Conservation (phyloP, 257 asterid species). For the Nicotiana attenuata region DNA sequence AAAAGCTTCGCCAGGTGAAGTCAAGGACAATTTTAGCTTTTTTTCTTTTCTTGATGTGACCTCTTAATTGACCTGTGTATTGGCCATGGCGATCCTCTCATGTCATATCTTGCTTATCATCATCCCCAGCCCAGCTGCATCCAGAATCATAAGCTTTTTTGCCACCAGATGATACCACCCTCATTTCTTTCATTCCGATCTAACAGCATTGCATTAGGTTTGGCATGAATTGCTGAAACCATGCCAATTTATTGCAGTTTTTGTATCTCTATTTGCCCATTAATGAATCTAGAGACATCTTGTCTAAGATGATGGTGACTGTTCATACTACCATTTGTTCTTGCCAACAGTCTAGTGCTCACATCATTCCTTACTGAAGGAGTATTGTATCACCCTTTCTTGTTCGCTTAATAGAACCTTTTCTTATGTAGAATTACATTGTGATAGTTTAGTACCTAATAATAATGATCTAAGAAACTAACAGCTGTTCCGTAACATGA, state of each 20-base stretch:
- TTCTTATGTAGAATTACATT: neutral
- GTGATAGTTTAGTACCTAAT: neutral
- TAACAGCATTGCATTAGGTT: neutral
- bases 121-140: neutral
- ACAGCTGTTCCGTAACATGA: neutral
- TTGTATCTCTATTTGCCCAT: neutral
- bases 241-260: slow-evolving; percentile 1
- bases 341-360: neutral
- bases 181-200: neutral
- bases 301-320: neutral
- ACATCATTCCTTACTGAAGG: neutral
- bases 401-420: neutral
- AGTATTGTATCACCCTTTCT: neutral
- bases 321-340: neutral
- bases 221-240: neutral
- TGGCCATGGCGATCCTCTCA: neutral
- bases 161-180: neutral
- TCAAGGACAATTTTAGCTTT: slow-evolving; percentile 1
- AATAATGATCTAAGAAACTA: neutral
- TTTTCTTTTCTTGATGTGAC: neutral
- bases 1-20: slow-evolving; percentile 97
- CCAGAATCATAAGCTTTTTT: slow-evolving; percentile 2
- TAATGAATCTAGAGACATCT: neutral
- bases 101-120: neutral
- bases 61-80: neutral